Base-by-base conservation (phyloP, 1,284 basidiomycete genomes). In the Heliocybe sulcata region DNA sequence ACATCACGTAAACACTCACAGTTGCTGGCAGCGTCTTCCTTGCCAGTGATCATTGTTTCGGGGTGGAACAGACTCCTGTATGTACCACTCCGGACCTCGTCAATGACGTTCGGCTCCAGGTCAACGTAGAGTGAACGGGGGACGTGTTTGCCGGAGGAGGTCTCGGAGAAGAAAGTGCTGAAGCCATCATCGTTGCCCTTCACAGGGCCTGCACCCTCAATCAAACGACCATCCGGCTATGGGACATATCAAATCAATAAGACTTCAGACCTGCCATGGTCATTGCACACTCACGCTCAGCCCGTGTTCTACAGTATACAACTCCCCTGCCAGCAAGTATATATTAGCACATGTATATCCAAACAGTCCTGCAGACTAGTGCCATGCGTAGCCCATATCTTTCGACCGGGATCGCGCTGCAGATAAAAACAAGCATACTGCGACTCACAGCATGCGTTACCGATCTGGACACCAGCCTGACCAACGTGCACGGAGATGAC, bases 1-100 rank as follows among this genome's bases (percentile, higher is more conserved):
- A 61, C 27, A 27, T 22, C 31, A 23, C 35, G 35, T 51, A 4
- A 20, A 16, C 56, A 73, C 88, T 65, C 71, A 94, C 92, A 99
- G 79, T 99, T 99, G 83, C 95, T 99, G 62, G 96, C 96, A 56
- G 95, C 95, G 73, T 99, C 97, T 78, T 99, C 97, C 79, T 99
- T 99, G 65, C 97, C 97, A 56, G 91, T 95, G 68, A 99, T 84
- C 67, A 99, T 83, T 58, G 97, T 98, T 82, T 99, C 96, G 35
- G 97, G 97, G 74, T 99, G 97, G 86, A 99, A 99, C 59, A 99
- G 90, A 69, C 85, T 87, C 74, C 92, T 85, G 83, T 98, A 99
- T 52, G 91, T 87, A 61, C 97, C 97, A 62, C 81, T 95, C 72
- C 92, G 88, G 66, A 99, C 94, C 75, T 98, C 95, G 73, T 98